Evolutionary conservation across 805 yeast species (phyloP).

Genomic region (Jamesozyma rosinii): DNA sequence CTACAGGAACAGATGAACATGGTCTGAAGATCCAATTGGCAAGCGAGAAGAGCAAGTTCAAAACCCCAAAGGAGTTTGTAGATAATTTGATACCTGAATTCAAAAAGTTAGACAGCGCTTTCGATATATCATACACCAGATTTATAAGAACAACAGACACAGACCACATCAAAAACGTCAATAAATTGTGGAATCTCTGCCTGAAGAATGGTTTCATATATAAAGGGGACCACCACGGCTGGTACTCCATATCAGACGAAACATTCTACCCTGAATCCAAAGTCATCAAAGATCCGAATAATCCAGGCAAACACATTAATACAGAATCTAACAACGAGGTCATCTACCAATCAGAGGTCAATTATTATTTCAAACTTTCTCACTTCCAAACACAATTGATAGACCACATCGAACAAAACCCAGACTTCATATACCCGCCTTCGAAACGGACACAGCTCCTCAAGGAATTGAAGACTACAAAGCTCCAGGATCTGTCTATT

Average conservation of each 20-base stretch:
- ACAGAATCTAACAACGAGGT: slow-evolving; percentile 75
- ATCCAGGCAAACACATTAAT: slow-evolving; percentile 22
- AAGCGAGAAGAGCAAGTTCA: slow-evolving; percentile 45
- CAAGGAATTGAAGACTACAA: slow-evolving; percentile 42
- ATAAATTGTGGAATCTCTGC: slow-evolving; percentile 59
- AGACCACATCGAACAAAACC: slow-evolving; percentile 36
- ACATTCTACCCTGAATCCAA: slow-evolving; percentile 84
- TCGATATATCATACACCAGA: slow-evolving; percentile 54
- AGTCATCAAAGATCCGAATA: slow-evolving; percentile 35
- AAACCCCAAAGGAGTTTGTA: slow-evolving; percentile 56
- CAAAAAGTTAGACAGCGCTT: slow-evolving; percentile 47
- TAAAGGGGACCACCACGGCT: slow-evolving; percentile 78
- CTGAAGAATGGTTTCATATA: slow-evolving; percentile 57
- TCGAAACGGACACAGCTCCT: slow-evolving; percentile 46
- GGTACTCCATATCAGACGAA: slow-evolving; percentile 94
- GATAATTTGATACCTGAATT: slow-evolving; percentile 62
- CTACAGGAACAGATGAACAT: slow-evolving; percentile 96
- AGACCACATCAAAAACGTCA: slow-evolving; percentile 64
- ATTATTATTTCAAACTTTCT: slow-evolving; percentile 75
- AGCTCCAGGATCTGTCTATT: slow-evolving; percentile 65
- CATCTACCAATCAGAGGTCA: slow-evolving; percentile 63
- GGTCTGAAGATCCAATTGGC: slow-evolving; percentile 90
- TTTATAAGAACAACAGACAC: slow-evolving; percentile 85
- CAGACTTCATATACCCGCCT: slow-evolving; percentile 58
- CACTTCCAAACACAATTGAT: slow-evolving; percentile 49